Evolutionary conservation across 352 stramenopile species (phyloP).

Genomic region (Plasmopara halstedii): DNA sequence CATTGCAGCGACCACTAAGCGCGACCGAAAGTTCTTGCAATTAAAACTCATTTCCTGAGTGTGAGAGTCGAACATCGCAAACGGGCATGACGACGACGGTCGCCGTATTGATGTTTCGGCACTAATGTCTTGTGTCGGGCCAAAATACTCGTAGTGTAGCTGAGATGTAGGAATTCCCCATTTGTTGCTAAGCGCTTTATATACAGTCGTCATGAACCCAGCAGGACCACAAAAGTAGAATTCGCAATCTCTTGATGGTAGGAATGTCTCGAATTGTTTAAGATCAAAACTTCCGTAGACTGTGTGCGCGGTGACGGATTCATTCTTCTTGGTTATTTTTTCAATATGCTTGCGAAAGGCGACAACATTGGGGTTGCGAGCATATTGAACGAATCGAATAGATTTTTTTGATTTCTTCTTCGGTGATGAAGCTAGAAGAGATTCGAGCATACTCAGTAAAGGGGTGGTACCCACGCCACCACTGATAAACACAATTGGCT

Average conservation of each 20-base stretch:
- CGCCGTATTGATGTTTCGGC: conserved; percentile 2
- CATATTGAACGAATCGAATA: conserved; percentile 40
- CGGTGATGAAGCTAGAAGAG: conserved; percentile 18
- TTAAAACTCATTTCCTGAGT: conserved; percentile 1
- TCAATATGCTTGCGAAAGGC: conserved; percentile 29
- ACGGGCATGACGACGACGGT: conserved; percentile 6
- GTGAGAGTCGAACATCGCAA: conserved; percentile 18
- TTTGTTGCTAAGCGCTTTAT: conserved; percentile 26
- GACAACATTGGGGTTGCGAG: conserved; percentile 23
- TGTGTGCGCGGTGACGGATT: conserved; percentile 29
- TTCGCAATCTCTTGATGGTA: conserved; percentile 30
- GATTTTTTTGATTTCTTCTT: conserved; percentile 22
- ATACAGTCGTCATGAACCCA: conserved; percentile 42
- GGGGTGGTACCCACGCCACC: conserved; percentile 58
- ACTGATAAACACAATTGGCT: conserved; percentile 48
- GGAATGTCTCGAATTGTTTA: conserved; percentile 19
- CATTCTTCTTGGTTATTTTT: conserved; percentile 23
- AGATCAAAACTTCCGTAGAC: conserved; percentile 28
- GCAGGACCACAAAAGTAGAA: conserved; percentile 59
- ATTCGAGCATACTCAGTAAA: conserved; percentile 41
- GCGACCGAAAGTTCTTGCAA: conserved; percentile 7
- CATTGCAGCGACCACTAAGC: conserved; percentile 8
- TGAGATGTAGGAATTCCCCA: conserved; percentile 30
- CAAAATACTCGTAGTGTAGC: conserved; percentile 62
- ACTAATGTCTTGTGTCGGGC: conserved; percentile 38